These are phyloP conservation scores for Nakaseomyces glabratus DNA, from an alignment of 1,139 yeast species.

Conservation along the genomic window DNA sequence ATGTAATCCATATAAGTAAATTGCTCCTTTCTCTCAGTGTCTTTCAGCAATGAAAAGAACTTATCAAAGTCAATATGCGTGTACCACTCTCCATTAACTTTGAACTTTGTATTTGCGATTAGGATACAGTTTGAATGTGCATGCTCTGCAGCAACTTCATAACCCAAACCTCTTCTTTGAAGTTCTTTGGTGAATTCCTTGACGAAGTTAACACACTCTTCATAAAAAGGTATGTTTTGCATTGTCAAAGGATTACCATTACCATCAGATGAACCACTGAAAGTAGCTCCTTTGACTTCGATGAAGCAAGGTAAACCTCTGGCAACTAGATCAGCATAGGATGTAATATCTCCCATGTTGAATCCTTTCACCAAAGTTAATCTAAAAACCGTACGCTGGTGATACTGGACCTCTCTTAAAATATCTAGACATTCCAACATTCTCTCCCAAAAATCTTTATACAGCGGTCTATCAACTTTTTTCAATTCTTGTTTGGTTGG, in stretches of 20 bases:
- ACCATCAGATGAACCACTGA: constrained; percentile 74
- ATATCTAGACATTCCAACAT: constrained; percentile 73
- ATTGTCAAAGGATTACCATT: constrained; percentile 85
- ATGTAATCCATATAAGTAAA: constrained; percentile 77
- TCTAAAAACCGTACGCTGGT: constrained; percentile 86
- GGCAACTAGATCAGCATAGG: constrained; percentile 85
- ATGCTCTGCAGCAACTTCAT: constrained; percentile 89
- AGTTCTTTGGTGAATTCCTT: constrained; percentile 51
- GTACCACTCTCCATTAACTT: constrained; percentile 67
- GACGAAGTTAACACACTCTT: constrained; percentile 77
- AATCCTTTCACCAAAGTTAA: constrained; percentile 87
- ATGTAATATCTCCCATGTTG: constrained; percentile 70
- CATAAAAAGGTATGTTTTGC: constrained; percentile 93
- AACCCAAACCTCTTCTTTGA: constrained; percentile 52
- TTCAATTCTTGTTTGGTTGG: constrained; percentile 73
- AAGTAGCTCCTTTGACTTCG: constrained; percentile 91
- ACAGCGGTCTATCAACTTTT: constrained; percentile 79
- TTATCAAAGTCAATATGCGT: constrained; percentile 80
- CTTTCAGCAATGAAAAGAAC: constrained; percentile 61
- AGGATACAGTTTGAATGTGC: constrained; percentile 91
- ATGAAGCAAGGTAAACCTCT: constrained; percentile 79
- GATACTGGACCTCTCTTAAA: constrained; percentile 57
- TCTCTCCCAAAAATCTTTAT: constrained; percentile 90
- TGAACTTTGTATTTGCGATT: constrained; percentile 68
- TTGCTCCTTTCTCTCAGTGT: constrained; percentile 38